phyloP scores from a whole-genome alignment of 306 rosid species.

The Corylus americana region DNA sequence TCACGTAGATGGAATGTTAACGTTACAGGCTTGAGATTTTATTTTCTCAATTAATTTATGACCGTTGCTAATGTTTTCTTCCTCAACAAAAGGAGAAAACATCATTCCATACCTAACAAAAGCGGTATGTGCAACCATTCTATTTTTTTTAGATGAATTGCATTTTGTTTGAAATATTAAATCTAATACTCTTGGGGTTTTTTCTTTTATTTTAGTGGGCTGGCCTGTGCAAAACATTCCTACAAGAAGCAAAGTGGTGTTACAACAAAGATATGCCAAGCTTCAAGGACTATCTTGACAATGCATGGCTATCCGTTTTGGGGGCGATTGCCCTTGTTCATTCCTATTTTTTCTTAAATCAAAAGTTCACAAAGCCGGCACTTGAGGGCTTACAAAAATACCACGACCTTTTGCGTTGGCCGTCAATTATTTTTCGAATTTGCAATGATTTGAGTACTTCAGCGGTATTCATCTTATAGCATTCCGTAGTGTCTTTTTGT shows the following conservation, averaged over 20 bases:
- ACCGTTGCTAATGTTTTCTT: no score
- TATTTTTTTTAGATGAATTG: no score
- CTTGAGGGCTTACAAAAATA: conserved; percentile 29
- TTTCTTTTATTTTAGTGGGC: conserved; percentile 38
- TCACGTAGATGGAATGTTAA: no score
- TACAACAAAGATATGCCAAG: conserved; percentile 37
- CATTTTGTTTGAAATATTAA: no score
- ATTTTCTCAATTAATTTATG: no score
- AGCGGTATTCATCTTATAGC: conserved; percentile 17
- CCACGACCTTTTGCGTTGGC: conserved; percentile 34
- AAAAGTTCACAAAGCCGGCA: conserved; percentile 36
- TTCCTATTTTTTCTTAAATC: conserved; percentile 38
- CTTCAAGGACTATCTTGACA: conserved; percentile 43
- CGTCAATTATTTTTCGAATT: conserved; percentile 55
- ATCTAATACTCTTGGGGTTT: background rate
- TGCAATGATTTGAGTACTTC: conserved; percentile 62
- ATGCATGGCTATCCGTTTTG: conserved; percentile 48
- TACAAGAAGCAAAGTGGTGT: conserved; percentile 53
- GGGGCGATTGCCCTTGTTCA: conserved; percentile 41
- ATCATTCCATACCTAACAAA: conserved; percentile 48
- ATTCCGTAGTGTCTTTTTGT: background rate
- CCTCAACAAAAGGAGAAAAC: background rate
- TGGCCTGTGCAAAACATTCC: conserved; percentile 52
- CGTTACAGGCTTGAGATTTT: no score
- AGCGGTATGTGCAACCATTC: conserved; percentile 7